Conservation (phyloP, 2,329 filamentous ascomycete genomes). For the Pseudocercospora macadamiae region DNA sequence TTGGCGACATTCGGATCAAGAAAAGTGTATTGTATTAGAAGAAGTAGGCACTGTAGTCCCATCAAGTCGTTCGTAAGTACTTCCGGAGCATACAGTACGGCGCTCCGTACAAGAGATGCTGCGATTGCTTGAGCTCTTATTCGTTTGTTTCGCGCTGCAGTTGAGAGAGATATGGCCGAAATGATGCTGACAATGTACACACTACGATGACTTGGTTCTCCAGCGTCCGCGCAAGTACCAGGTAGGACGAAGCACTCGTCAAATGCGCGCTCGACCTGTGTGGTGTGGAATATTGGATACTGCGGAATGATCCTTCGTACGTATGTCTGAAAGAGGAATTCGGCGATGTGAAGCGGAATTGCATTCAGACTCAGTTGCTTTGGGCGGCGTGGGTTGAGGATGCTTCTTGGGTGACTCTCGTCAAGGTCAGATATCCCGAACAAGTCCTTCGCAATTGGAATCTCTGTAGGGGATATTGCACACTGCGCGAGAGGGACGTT, state of each 20-base stretch:
- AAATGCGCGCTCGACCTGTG: neutral
- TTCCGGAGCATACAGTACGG: neutral
- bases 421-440: neutral
- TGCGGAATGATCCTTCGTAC: conserved; percentile 7
- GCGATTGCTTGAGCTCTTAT: neutral
- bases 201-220: neutral
- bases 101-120: conserved; percentile 1
- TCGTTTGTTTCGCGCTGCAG: conserved; percentile 5
- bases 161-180: conserved; percentile 4
- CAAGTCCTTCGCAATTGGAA: neutral
- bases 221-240: neutral
- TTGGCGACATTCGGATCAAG: conserved; percentile 3
- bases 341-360: conserved; percentile 1
- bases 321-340: conserved; percentile 6
- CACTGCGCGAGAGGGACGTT: neutral
- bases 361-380: neutral
- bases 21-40: conserved; percentile 9
- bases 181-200: conserved; percentile 9
- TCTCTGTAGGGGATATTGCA: conserved; percentile 3
- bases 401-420: conserved; percentile 1
- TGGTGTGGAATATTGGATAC: conserved; percentile 9
- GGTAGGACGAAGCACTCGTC: neutral
- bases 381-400: neutral
- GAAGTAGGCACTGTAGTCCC: neutral
- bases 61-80: conserved; percentile 6